A percentile compares a stretch with the other conserved stretches of the same genome.
These are phyloP conservation scores for Stephanodiscus triporus DNA, from an alignment of 108 stramenopile species.

Conservation along the genomic window DNA sequence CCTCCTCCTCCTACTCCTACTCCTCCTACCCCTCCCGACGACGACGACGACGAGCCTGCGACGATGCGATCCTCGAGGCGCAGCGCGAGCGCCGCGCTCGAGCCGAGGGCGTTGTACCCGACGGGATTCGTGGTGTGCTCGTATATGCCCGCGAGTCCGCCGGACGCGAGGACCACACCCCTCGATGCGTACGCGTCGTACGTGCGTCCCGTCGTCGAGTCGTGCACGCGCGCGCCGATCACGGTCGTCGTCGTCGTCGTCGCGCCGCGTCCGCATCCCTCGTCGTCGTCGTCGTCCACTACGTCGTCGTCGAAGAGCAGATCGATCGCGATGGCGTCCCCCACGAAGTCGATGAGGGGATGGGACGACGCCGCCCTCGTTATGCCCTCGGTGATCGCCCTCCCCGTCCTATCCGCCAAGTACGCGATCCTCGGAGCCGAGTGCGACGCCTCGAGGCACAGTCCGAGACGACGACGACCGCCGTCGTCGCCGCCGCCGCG, in stretches of 20 bases:
- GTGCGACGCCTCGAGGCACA: conserved; percentile 85
- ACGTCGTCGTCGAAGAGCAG: conserved; percentile 60
- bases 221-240: conserved; percentile 47
- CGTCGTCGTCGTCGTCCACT: conserved; percentile 34
- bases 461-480: conserved; percentile 20
- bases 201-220: conserved; percentile 30
- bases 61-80: conserved; percentile 24
- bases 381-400: conserved; percentile 87
- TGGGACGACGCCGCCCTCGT: conserved; percentile 76
- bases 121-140: conserved; percentile 93
- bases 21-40: not conserved
- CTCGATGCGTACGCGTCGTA: conserved; percentile 48
- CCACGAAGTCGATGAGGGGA: conserved; percentile 83
- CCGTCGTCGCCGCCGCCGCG: conserved; percentile 54
- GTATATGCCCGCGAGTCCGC: conserved; percentile 91
- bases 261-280: too few relatives aligned
- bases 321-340: conserved; percentile 87
- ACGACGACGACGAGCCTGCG: not conserved
- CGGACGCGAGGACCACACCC: conserved; percentile 88
- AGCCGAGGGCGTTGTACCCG: conserved; percentile 91
- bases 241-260: conserved; percentile 38
- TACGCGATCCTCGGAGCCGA: conserved; percentile 91
- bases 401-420: conserved; percentile 90
- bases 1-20: too few relatives aligned
- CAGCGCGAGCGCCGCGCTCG: conserved; percentile 83